A percentile compares a stretch with the other conserved stretches of the same genome.
Evolutionary conservation across 2,329 filamentous ascomycete species (phyloP).

Genomic region (Epicoccum nigrum): DNA sequence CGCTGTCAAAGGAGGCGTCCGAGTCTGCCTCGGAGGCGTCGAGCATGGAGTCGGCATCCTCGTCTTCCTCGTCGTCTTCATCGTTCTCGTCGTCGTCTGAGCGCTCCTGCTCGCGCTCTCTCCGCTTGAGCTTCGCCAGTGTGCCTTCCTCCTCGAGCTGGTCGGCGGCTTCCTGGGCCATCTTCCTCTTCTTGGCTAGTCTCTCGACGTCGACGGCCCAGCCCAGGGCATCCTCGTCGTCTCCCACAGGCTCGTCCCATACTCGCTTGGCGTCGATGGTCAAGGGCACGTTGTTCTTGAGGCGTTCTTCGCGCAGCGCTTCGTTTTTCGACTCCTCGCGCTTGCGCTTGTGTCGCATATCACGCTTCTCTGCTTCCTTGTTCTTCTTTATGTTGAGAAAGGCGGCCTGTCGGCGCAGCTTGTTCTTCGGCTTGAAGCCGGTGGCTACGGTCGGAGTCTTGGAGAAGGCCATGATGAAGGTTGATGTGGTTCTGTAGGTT

Average conservation of each 20-base stretch:
- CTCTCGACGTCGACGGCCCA: constrained; percentile 54
- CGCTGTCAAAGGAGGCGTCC: constrained; percentile 45
- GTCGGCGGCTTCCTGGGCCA: constrained; percentile 46
- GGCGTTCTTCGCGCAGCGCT: constrained; percentile 71
- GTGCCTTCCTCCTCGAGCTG: constrained; percentile 38
- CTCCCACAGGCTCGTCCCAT: constrained; percentile 68
- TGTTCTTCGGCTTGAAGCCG: constrained; percentile 71
- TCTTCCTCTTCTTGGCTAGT: constrained; percentile 52
- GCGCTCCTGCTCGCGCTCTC: constrained; percentile 28
- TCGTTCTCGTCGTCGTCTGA: constrained; percentile 5
- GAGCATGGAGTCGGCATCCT: constrained; percentile 53
- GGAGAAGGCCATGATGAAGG: constrained; percentile 56
- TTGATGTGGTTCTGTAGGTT: background rate
- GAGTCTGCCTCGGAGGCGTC: constrained; percentile 52
- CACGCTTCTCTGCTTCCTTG: constrained; percentile 74
- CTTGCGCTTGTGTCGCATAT: constrained; percentile 77
- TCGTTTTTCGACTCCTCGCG: constrained; percentile 87
- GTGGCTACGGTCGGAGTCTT: constrained; percentile 54
- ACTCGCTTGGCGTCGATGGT: constrained; percentile 61
- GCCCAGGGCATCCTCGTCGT: constrained; percentile 52
- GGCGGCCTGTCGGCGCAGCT: constrained; percentile 76
- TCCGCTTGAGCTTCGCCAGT: constrained; percentile 42
- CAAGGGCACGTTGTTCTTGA: constrained; percentile 75
- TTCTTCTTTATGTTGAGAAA: constrained; percentile 81
- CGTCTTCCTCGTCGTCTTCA: constrained; percentile 38